These are phyloP conservation scores for Arthrobotrys musiformis DNA, from an alignment of 2,329 filamentous ascomycete species.

Conservation along the genomic window DNA sequence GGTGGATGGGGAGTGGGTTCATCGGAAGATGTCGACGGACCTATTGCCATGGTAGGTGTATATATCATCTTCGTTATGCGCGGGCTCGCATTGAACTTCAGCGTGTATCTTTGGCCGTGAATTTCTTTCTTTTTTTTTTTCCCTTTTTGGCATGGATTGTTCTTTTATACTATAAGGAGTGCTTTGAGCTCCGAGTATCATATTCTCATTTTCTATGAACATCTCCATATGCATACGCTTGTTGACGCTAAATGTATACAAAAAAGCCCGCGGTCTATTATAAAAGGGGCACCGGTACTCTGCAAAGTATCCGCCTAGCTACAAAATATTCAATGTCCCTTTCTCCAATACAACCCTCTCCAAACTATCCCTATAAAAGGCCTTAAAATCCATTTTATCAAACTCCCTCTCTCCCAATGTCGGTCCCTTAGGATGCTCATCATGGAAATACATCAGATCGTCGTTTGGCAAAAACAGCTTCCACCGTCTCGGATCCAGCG, in stretches of 20 bases:
- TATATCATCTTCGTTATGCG: neutral
- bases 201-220: no score
- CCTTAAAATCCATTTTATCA: constrained; percentile 30
- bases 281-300: neutral
- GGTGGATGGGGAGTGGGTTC: constrained; percentile 23
- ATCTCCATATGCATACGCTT: no score
- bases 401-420: neutral
- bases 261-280: neutral
- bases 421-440: constrained; percentile 33
- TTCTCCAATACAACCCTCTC: constrained; percentile 18
- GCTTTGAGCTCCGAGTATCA: no score
- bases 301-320: neutral
- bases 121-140: no score
- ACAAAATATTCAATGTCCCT: constrained; percentile 2
- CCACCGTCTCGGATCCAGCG: constrained; percentile 39
- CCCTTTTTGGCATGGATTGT: no score
- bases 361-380: constrained; percentile 29
- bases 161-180: no score
- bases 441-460: constrained; percentile 44
- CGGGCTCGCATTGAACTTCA: no score
- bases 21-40: constrained; percentile 1
- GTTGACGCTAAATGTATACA: neutral
- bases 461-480: constrained; percentile 34
- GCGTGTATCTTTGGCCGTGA: no score
- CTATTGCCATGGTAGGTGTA: constrained; percentile 6